Conservation (phyloP, 1,284 basidiomycete species). For the Trichosporon inkin region DNA sequence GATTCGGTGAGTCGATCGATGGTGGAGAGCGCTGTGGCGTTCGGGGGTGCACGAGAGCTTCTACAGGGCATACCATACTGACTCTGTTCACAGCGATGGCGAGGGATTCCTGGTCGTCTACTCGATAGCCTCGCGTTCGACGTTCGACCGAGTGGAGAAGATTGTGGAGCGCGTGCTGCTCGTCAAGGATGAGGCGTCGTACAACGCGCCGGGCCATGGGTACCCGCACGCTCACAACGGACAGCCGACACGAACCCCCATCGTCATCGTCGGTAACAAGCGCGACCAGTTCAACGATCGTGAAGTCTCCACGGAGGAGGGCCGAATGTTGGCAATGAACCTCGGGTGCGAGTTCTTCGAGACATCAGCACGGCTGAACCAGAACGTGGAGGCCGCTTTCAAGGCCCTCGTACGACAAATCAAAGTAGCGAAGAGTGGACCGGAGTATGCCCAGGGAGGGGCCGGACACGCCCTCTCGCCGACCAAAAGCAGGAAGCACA, state of each 20-base stretch:
- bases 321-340: conserved; percentile 71
- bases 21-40: neutral
- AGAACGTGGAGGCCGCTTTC: conserved; percentile 93
- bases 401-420: conserved; percentile 84
- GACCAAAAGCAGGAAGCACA: conserved; percentile 36
- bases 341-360: conserved; percentile 95
- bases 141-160: conserved; percentile 88
- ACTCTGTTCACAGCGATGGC: conserved; percentile 66
- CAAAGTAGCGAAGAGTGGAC: conserved; percentile 45
- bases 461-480: conserved; percentile 11
- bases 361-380: conserved; percentile 89
- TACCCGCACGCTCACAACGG: neutral
- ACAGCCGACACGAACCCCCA: conserved; percentile 32
- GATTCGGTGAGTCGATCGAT: conserved; percentile 70
- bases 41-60: neutral
- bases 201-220: conserved; percentile 10
- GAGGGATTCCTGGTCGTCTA: conserved; percentile 99
- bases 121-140: conserved; percentile 90
- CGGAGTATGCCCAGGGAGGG: conserved; percentile 7
- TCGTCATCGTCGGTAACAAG: conserved; percentile 88
- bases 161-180: conserved; percentile 92
- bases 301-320: conserved; percentile 85
- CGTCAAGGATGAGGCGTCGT: conserved; percentile 80
- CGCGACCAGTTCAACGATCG: conserved; percentile 71
- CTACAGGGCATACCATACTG: conserved; percentile 4